These are phyloP conservation scores for Epichloe bromicola DNA, from an alignment of 2,329 filamentous ascomycete species.

Conservation along the genomic window DNA sequence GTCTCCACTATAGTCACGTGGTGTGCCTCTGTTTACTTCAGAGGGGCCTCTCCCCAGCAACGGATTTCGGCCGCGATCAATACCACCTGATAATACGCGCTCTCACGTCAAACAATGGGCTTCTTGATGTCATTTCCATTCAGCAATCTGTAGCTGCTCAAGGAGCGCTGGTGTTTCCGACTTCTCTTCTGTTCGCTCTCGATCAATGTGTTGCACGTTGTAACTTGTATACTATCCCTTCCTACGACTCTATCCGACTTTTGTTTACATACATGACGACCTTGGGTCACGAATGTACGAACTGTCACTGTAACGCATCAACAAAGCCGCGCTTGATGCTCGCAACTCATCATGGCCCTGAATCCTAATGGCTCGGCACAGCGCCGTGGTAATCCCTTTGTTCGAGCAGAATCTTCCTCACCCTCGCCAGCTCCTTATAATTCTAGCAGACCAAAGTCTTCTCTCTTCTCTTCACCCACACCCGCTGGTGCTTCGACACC, in stretches of 20 bases:
- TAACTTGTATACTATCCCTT: not conserved
- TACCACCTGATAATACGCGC: not conserved
- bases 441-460: slow-evolving; percentile 57
- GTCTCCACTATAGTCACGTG: slow-evolving; percentile 10
- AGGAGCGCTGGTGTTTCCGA: slow-evolving; percentile 13
- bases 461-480: slow-evolving; percentile 50
- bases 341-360: slow-evolving; percentile 21
- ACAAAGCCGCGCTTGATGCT: slow-evolving; percentile 10
- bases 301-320: slow-evolving; percentile 1
- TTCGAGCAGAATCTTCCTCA: slow-evolving; percentile 36
- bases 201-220: not conserved
- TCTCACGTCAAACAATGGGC: not conserved
- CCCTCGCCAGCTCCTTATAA: slow-evolving; percentile 47
- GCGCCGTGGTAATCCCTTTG: slow-evolving; percentile 72
- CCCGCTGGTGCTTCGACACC: slow-evolving; percentile 25
- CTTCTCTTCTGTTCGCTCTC: slow-evolving; percentile 9
- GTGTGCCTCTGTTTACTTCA: slow-evolving; percentile 17
- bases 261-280: slow-evolving; percentile 14
- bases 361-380: slow-evolving; percentile 34
- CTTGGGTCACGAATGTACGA: not conserved
- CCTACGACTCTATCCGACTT: not conserved
- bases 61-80: slow-evolving; percentile 8
- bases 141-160: slow-evolving; percentile 13
- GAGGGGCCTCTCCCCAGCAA: slow-evolving; percentile 15
- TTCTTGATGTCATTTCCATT: slow-evolving; percentile 13